Evolutionary conservation across 441 rosid species (phyloP).

Genomic region (Daphne laureola): DNA sequence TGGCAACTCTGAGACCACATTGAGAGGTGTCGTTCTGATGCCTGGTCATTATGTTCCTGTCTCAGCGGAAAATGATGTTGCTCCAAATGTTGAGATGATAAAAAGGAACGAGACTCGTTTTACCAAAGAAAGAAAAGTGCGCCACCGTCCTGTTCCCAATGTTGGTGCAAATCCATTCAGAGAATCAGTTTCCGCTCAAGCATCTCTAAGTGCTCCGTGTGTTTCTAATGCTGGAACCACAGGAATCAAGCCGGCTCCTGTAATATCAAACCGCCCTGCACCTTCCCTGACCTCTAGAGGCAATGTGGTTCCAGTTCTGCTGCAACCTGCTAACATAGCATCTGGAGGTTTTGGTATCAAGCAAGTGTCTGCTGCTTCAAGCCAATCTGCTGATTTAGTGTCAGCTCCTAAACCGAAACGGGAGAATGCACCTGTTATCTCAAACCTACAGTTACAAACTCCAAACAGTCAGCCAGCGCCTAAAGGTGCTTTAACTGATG

Average conservation of each 20-base stretch:
- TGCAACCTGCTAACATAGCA: conserved; percentile 31
- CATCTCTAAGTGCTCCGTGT: conserved; percentile 7
- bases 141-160: conserved; percentile 16
- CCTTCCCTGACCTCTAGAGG: conserved; percentile 26
- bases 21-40: conserved; percentile 65
- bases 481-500: conserved; percentile 6
- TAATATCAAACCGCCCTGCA: conserved; percentile 17
- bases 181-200: conserved; percentile 1
- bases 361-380: conserved; percentile 18
- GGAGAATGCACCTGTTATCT: too few species aligned
- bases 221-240: conserved; percentile 21
- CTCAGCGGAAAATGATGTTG: conserved; percentile 47
- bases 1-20: conserved; percentile 45
- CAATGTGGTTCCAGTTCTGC: conserved; percentile 42
- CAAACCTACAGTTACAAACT: conserved; percentile 19
- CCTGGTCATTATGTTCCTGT: conserved; percentile 55
- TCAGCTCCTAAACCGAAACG: not conserved
- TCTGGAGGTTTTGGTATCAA: conserved; percentile 22
- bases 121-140: conserved; percentile 28
- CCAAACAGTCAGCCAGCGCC: conserved; percentile 8
- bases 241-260: conserved; percentile 27
- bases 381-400: conserved; percentile 17
- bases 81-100: conserved; percentile 53
- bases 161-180: conserved; percentile 19
- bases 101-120: conserved; percentile 40